Evolutionary conservation across 2,329 filamentous ascomycete genomes (phyloP).

Genomic region (Trichoderma hamatum): DNA sequence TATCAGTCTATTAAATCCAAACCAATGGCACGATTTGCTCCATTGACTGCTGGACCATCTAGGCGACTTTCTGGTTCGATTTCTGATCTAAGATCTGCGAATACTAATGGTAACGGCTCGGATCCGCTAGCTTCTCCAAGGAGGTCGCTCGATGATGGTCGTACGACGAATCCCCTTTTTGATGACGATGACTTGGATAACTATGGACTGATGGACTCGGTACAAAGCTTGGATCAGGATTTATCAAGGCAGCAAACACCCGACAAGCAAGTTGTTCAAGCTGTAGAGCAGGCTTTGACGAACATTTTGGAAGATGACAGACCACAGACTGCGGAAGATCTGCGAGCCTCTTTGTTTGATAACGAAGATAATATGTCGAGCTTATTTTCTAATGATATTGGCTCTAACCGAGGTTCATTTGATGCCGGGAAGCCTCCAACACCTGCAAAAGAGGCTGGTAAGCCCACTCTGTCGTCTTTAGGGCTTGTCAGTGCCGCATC

Average conservation of each 20-base stretch:
- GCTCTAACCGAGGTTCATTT: constrained; percentile 64
- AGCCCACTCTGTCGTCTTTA: constrained; percentile 86
- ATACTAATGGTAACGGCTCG: constrained; percentile 43
- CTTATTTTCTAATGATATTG: constrained; percentile 58
- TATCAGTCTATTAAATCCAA: constrained; percentile 51
- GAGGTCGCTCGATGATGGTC: constrained; percentile 70
- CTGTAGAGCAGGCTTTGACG: constrained; percentile 88
- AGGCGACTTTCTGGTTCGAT: constrained; percentile 51
- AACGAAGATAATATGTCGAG: constrained; percentile 48
- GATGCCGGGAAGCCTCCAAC: constrained; percentile 50
- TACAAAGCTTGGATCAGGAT: constrained; percentile 78
- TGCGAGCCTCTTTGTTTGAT: constrained; percentile 67
- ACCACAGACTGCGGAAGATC: constrained; percentile 64
- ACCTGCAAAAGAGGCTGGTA: constrained; percentile 57
- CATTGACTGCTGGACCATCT: constrained; percentile 42
- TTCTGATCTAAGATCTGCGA: constrained; percentile 49
- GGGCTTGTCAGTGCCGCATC: constrained; percentile 87
- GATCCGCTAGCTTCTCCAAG: constrained; percentile 53
- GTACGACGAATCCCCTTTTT: constrained; percentile 59
- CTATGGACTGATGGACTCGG: constrained; percentile 70
- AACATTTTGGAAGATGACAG: constrained; percentile 85
- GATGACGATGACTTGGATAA: constrained; percentile 80
- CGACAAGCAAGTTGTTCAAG: constrained; percentile 82
- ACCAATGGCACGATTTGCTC: constrained; percentile 45
- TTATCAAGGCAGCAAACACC: constrained; percentile 56